Evolutionary conservation across 768 basidiomycete genomes (phyloP).

Genomic region (Hydnum rufescens): DNA sequence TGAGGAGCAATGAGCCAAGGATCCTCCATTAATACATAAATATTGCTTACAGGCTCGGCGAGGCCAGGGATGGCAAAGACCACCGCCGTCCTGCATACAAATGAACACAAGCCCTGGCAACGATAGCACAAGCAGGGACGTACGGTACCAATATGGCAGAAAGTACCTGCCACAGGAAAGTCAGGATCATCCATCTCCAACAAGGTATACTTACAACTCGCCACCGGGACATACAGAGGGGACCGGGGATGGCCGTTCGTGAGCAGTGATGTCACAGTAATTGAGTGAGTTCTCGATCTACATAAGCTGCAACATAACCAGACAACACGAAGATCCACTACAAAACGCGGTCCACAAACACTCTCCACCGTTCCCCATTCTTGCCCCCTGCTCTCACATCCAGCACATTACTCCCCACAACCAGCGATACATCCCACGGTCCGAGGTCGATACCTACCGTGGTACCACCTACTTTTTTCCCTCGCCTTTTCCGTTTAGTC

Average conservation of each 20-base stretch:
- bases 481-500: slow-evolving; percentile 34
- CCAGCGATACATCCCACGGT: slow-evolving; percentile 43
- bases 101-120: background rate
- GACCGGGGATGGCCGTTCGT: too few species aligned
- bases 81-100: background rate
- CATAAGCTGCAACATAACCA: too few species aligned
- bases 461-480: slow-evolving; percentile 53
- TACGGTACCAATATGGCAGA: background rate
- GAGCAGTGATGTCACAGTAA: too few species aligned
- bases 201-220: background rate
- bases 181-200: background rate
- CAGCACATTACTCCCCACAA: slow-evolving; percentile 37
- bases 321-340: background rate
- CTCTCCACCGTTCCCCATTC: slow-evolving; percentile 1
- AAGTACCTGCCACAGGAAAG: background rate
- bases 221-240: too few species aligned
- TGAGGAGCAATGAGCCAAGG: background rate
- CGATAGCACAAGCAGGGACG: background rate
- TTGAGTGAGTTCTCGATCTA: too few species aligned
- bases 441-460: slow-evolving; percentile 27
- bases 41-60: background rate
- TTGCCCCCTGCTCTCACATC: slow-evolving; percentile 25
- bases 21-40: background rate
- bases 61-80: slow-evolving; percentile 1
- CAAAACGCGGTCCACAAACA: background rate